A percentile compares a stretch with the other conserved stretches of the same genome.
phyloP scores from a whole-genome alignment of 192 early-diverging fungal genomes.

The Coemansia sp. region DNA sequence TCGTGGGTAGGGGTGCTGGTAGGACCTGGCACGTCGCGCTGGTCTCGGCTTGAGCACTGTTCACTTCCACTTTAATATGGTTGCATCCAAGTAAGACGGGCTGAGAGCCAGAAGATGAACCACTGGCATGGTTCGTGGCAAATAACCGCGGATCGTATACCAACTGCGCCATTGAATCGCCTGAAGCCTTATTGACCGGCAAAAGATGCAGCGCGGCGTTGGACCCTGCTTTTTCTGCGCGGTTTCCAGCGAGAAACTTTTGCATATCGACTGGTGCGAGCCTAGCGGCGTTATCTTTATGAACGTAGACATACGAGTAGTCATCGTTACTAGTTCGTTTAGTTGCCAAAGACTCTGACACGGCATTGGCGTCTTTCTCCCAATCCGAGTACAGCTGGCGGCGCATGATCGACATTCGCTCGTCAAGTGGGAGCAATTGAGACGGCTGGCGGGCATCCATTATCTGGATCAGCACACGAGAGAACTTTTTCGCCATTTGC shows the following conservation, averaged over 20 bases:
- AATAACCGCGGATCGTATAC: conserved; percentile 32
- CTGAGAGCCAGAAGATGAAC: background rate
- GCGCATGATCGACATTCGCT: conserved; percentile 68
- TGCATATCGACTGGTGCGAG: conserved; percentile 17
- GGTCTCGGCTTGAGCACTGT: background rate
- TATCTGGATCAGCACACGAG: conserved; percentile 56
- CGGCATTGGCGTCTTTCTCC: conserved; percentile 19
- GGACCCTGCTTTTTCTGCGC: background rate
- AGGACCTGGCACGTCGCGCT: conserved; percentile 16
- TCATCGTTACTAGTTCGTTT: background rate
- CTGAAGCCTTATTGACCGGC: background rate
- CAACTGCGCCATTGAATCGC: conserved; percentile 12
- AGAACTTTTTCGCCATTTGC: conserved; percentile 75
- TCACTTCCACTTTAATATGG: background rate
- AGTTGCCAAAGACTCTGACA: background rate
- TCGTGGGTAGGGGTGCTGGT: conserved; percentile 12
- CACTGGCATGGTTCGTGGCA: background rate
- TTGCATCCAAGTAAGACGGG: conserved; percentile 32
- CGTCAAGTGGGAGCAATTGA: conserved; percentile 59
- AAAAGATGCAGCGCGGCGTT: conserved; percentile 28
- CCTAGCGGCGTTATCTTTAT: conserved; percentile 5
- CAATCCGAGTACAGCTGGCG: conserved; percentile 57
- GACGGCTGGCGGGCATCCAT: conserved; percentile 60
- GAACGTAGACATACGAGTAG: conserved; percentile 19
- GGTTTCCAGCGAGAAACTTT: background rate